Percentiles rank a stretch among this genome's conserved stretches.
Evolutionary conservation across 192 early-diverging fungal species (phyloP).

Genomic region (Coemansia sp.): DNA sequence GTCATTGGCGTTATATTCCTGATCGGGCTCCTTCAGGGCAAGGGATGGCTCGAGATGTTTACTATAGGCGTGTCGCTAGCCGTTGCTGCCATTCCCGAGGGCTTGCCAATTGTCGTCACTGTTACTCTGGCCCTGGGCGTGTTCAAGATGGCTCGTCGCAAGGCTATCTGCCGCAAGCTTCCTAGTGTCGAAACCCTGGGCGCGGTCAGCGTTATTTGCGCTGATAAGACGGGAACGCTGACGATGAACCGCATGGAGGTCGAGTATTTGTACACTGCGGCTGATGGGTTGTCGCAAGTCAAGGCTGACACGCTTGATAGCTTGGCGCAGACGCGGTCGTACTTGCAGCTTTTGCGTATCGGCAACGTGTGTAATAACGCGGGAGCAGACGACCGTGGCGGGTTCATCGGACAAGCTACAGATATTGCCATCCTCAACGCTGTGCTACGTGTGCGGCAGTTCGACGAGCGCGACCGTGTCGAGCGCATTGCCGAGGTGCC

Average conservation of each 20-base stretch:
- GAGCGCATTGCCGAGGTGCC: conserved; percentile 77
- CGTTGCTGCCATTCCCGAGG: conserved; percentile 98
- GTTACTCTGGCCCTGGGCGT: conserved; percentile 93
- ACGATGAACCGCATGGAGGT: conserved; percentile 97
- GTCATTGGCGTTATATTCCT: conserved; percentile 76
- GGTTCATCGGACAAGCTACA: conserved; percentile 87
- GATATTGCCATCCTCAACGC: conserved; percentile 91
- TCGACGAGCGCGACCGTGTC: conserved; percentile 70
- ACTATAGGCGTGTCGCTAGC: conserved; percentile 89
- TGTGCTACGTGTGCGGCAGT: conserved; percentile 56
- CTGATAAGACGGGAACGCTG: conserved; percentile 95
- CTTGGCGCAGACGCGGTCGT: conserved; percentile 36
- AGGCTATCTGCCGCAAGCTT: conserved; percentile 94
- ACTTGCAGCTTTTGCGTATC: conserved; percentile 54
- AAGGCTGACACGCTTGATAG: conserved; percentile 24
- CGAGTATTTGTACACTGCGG: conserved; percentile 73
- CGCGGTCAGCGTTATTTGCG: conserved; percentile 93
- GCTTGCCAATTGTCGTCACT: conserved; percentile 94
- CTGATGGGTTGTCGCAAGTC: conserved; percentile 46
- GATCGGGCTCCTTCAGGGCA: conserved; percentile 85
- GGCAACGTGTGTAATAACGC: conserved; percentile 95
- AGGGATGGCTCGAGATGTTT: conserved; percentile 93
- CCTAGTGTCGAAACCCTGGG: conserved; percentile 94
- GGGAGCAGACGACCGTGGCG: conserved; percentile 67
- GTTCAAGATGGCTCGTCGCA: conserved; percentile 86